Evolutionary conservation across 352 stramenopile genomes (phyloP).

Genomic region (Peronosclerospora sorghi): DNA sequence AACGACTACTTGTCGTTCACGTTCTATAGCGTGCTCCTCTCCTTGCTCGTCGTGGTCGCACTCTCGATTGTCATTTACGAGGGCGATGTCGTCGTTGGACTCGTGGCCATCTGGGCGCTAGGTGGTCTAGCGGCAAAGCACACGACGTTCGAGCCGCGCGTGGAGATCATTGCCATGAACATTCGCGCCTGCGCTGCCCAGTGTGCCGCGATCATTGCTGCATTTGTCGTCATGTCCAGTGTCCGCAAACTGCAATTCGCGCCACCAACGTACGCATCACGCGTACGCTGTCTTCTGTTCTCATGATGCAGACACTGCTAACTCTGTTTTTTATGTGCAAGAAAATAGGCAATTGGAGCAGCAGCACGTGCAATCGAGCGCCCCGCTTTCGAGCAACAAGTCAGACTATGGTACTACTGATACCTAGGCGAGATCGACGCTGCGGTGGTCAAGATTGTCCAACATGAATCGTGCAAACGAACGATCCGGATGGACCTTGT

Average conservation of each 20-base stretch:
- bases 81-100: conserved; percentile 41
- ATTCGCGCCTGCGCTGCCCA: conserved; percentile 48
- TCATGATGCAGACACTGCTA: conserved; percentile 1
- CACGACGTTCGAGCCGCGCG: conserved; percentile 28
- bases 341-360: conserved; percentile 8
- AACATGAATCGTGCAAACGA: too few relatives aligned
- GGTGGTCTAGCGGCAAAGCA: conserved; percentile 42
- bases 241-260: conserved; percentile 24
- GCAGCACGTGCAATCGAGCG: conserved; percentile 16
- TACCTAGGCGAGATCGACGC: background rate
- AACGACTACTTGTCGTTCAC: conserved; percentile 38
- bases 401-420: conserved; percentile 34
- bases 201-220: conserved; percentile 41
- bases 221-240: conserved; percentile 49
- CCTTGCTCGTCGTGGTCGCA: conserved; percentile 42
- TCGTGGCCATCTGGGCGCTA: conserved; percentile 57
- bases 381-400: conserved; percentile 34
- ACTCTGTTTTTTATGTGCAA: background rate
- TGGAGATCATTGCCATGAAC: conserved; percentile 43
- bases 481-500: too few relatives aligned
- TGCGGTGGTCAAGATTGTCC: too few relatives aligned
- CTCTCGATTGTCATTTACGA: conserved; percentile 49
- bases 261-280: conserved; percentile 22
- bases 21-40: conserved; percentile 46
- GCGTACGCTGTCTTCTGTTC: background rate